Conservation (phyloP, 2,329 filamentous ascomycete species). For the Penicillium sp. region DNA sequence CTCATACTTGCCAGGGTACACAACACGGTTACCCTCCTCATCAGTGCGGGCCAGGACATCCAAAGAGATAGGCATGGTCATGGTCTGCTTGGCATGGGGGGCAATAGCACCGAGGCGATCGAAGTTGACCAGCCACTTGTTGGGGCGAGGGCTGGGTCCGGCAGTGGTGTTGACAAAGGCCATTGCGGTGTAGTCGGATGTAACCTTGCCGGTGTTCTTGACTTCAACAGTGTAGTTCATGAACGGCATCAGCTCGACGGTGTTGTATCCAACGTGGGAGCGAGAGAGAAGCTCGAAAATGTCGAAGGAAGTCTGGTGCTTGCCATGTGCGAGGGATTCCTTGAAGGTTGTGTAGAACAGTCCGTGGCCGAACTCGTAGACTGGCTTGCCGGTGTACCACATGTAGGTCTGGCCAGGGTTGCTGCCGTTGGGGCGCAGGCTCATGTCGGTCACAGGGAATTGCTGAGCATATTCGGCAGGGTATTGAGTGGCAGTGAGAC, state of each 20-base stretch:
- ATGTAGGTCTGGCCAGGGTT: constrained; percentile 47
- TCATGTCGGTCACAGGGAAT: constrained; percentile 43
- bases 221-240: constrained; percentile 36
- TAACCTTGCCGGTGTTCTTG: constrained; percentile 35
- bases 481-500: constrained; percentile 42
- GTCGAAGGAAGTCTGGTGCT: constrained; percentile 25
- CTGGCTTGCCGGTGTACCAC: constrained; percentile 42
- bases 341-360: constrained; percentile 45
- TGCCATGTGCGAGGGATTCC: constrained; percentile 5
- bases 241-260: constrained; percentile 38
- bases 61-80: constrained; percentile 38
- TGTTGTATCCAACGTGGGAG: constrained; percentile 24
- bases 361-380: constrained; percentile 45
- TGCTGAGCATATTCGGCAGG: constrained; percentile 42
- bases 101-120: constrained; percentile 31
- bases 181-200: constrained; percentile 44
- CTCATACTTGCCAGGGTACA: constrained; percentile 44
- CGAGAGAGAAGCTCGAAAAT: constrained; percentile 36
- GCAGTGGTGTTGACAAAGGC: constrained; percentile 39
- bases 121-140: constrained; percentile 44
- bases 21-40: constrained; percentile 36
- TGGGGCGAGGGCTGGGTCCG: constrained; percentile 42
- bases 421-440: constrained; percentile 36
- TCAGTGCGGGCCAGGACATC: constrained; percentile 40
- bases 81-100: constrained; percentile 22